Evolutionary conservation across 805 yeast genomes (phyloP).

Genomic region (Myxozyma neglecta): DNA sequence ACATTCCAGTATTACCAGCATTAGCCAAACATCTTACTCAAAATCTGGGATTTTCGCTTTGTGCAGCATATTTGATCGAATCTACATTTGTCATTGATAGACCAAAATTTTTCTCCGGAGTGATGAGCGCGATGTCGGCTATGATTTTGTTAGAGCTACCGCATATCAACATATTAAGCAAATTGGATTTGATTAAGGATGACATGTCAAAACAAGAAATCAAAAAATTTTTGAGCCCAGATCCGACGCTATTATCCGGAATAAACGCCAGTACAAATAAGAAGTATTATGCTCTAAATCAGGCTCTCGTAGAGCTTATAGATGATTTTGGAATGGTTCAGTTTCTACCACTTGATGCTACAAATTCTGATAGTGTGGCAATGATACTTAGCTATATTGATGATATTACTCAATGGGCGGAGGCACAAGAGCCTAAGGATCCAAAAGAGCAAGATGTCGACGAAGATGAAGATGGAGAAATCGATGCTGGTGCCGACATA

Average conservation of each 20-base stretch:
- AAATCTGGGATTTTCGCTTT: conserved; percentile 77
- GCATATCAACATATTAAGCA: conserved; percentile 85
- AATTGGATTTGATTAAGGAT: conserved; percentile 80
- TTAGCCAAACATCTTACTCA: conserved; percentile 81
- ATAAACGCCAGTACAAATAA: conserved; percentile 55
- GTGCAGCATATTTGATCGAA: conserved; percentile 90
- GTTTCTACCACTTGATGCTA: conserved; percentile 84
- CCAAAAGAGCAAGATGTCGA: conserved; percentile 72
- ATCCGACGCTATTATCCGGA: conserved; percentile 69
- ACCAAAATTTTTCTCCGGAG: conserved; percentile 92
- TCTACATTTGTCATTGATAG: conserved; percentile 91
- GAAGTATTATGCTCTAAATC: conserved; percentile 69
- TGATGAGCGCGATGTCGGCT: conserved; percentile 95
- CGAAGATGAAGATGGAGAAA: conserved; percentile 50
- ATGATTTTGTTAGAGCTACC: conserved; percentile 95
- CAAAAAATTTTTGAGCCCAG: conserved; percentile 86
- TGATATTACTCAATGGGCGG: conserved; percentile 98
- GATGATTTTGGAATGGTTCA: conserved; percentile 99
- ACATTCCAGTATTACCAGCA: conserved; percentile 88
- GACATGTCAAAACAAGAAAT: conserved; percentile 66
- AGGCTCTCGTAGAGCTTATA: conserved; percentile 81
- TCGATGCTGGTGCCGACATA: conserved; percentile 5
- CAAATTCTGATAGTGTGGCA: conserved; percentile 69
- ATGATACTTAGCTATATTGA: conserved; percentile 89
- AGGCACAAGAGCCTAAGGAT: conserved; percentile 93